phyloP scores from a whole-genome alignment of 148 eudicot species.

The Chenopodium berlandieri region DNA sequence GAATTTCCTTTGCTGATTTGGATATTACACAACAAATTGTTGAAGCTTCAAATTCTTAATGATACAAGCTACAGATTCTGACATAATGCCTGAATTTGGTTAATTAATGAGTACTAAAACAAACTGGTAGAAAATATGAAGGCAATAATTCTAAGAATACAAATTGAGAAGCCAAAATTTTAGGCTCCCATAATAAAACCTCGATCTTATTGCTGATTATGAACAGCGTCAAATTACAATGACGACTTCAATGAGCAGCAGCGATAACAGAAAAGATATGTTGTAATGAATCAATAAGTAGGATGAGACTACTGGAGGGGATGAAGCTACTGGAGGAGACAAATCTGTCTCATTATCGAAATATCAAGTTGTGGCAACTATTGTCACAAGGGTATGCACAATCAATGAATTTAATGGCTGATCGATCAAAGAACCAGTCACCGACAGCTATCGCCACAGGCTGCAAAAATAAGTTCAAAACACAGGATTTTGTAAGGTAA shows the following conservation, averaged over 20 bases:
- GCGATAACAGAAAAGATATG: constrained; percentile 3
- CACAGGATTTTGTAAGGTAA: neutral
- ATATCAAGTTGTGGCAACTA: constrained; percentile 81
- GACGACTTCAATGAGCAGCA: constrained; percentile 24
- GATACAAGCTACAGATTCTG: neutral
- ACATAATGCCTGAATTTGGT: constrained; percentile 6
- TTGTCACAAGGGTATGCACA: constrained; percentile 90
- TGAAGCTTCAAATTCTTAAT: constrained; percentile 9
- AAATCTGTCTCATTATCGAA: constrained; percentile 32
- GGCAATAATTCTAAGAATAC: constrained; percentile 11
- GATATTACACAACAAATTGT: constrained; percentile 10
- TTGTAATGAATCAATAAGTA: neutral
- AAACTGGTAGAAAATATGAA: constrained; percentile 1
- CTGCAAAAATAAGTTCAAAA: constrained; percentile 23
- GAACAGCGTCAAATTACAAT: constrained; percentile 11
- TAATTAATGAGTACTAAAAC: constrained; percentile 1
- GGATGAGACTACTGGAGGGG: constrained; percentile 12
- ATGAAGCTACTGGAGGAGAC: constrained; percentile 13
- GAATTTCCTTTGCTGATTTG: neutral
- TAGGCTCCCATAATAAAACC: constrained; percentile 8
- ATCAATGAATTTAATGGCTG: constrained; percentile 51
- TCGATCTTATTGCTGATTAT: constrained; percentile 23
- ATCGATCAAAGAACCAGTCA: constrained; percentile 81
- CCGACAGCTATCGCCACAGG: constrained; percentile 70
- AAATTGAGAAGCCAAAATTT: neutral